These are phyloP conservation scores for Phycomyces blakesleeanus DNA, from an alignment of 192 early-diverging fungal genomes.

Conservation along the genomic window DNA sequence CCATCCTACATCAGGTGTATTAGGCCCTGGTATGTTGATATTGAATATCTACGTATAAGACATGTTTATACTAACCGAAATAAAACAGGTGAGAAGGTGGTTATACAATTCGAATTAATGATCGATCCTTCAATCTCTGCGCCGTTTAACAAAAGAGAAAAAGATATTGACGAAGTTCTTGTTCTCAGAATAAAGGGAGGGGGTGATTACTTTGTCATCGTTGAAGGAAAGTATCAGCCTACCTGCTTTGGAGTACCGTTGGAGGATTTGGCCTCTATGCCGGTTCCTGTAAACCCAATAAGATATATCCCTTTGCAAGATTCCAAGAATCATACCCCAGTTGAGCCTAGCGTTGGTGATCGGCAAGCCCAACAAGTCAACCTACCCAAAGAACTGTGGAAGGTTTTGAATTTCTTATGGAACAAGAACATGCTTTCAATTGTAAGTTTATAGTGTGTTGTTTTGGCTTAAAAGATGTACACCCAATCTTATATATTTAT, in stretches of 20 bases:
- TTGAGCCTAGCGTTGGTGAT: not conserved
- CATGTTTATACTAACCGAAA: not conserved
- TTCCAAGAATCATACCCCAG: too few relatives aligned
- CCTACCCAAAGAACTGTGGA: slow-evolving; percentile 68
- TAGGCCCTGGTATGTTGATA: slow-evolving; percentile 62
- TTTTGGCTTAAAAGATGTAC: slow-evolving; percentile 6
- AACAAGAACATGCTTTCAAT: slow-evolving; percentile 56
- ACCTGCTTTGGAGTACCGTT: slow-evolving; percentile 76
- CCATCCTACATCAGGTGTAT: slow-evolving; percentile 59
- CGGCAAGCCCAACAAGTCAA: slow-evolving; percentile 29
- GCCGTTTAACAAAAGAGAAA: slow-evolving; percentile 53
- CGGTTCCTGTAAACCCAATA: slow-evolving; percentile 51
- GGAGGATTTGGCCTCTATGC: slow-evolving; percentile 59
- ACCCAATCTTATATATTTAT: slow-evolving; percentile 29
- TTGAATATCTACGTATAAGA: not conserved
- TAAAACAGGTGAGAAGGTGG: slow-evolving; percentile 49
- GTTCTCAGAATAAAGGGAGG: slow-evolving; percentile 78
- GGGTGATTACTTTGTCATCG: slow-evolving; percentile 80
- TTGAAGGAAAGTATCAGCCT: slow-evolving; percentile 63
- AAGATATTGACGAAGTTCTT: slow-evolving; percentile 70
- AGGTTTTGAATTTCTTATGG: slow-evolving; percentile 69
- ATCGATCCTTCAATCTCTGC: slow-evolving; percentile 47
- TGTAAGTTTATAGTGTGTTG: slow-evolving; percentile 39
- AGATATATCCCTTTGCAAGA: not conserved
- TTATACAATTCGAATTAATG: slow-evolving; percentile 56